A percentile compares a stretch with the other conserved stretches of the same genome.
These are phyloP conservation scores for Chlorella variabilis DNA, from an alignment of 163 green algal species.

Conservation along the genomic window DNA sequence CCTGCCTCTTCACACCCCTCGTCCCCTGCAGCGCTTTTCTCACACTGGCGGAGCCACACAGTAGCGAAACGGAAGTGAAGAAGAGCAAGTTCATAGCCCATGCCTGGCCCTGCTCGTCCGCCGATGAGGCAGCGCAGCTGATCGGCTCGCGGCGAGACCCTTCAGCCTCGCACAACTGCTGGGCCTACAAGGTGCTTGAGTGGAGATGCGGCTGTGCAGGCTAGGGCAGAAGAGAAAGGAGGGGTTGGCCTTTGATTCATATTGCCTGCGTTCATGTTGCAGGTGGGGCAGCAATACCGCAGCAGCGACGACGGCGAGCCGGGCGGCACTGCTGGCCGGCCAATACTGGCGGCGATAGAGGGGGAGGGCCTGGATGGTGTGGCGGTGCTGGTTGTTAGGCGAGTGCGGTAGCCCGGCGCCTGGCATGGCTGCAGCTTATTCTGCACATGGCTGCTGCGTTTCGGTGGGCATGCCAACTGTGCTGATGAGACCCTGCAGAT, in stretches of 20 bases:
- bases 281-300: slow-evolving; percentile 47
- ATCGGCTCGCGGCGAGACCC: slow-evolving; percentile 57
- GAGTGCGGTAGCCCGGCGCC: not conserved
- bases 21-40: not conserved
- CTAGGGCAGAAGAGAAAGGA: not conserved
- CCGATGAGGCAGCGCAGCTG: slow-evolving; percentile 47
- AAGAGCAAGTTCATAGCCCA: slow-evolving; percentile 71
- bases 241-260: too few relatives aligned
- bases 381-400: slow-evolving; percentile 82
- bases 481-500: slow-evolving; percentile 64
- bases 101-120: slow-evolving; percentile 66
- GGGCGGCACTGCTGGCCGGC: slow-evolving; percentile 82
- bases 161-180: slow-evolving; percentile 86
- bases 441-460: too few relatives aligned
- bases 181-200: slow-evolving; percentile 47
- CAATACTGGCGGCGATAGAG: slow-evolving; percentile 87
- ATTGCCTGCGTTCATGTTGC: too few relatives aligned
- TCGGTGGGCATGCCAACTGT: too few relatives aligned
- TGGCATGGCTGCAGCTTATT: too few relatives aligned
- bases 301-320: slow-evolving; percentile 93
- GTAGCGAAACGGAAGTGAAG: slow-evolving; percentile 52
- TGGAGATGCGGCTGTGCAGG: not conserved
- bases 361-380: slow-evolving; percentile 77
- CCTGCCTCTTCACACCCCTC: not conserved
- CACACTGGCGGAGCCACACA: slow-evolving; percentile 26